Conservation (phyloP, 2,329 filamentous ascomycete genomes). For the Venturia effusa region DNA sequence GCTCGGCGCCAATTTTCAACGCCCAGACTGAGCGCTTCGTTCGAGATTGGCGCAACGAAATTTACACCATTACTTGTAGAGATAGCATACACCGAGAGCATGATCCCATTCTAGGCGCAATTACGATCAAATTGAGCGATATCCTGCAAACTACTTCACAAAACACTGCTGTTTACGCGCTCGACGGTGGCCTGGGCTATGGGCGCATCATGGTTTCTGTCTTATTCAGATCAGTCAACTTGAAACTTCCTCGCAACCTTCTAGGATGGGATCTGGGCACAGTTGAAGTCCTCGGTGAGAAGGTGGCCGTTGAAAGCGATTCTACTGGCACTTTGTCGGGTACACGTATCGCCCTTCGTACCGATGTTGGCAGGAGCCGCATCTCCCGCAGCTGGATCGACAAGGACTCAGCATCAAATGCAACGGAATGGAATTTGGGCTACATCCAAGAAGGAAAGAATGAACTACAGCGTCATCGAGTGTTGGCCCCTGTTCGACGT, state of each 20-base stretch:
- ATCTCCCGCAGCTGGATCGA: background rate
- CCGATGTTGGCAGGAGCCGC: background rate
- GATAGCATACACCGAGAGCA: background rate
- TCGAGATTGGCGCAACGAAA: background rate
- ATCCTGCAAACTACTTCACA: background rate
- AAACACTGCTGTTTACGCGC: background rate
- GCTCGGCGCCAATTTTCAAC: background rate
- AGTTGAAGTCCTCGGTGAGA: background rate
- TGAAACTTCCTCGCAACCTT: background rate
- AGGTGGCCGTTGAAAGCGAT: background rate
- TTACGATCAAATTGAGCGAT: background rate
- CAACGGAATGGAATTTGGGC: background rate
- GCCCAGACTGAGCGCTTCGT: background rate
- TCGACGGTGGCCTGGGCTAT: background rate
- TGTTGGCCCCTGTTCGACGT: background rate
- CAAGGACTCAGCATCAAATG: background rate
- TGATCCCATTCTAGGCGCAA: background rate
- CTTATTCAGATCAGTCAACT: background rate
- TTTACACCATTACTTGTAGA: background rate
- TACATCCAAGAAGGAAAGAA: background rate
- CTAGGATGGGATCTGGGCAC: background rate
- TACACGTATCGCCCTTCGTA: background rate
- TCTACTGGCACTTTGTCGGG: background rate
- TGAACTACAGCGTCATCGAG: background rate
- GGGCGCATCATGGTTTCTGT: slow-evolving; percentile 4